These are phyloP conservation scores for Rhodotorula sp. DNA, from an alignment of 1,284 basidiomycete genomes.

Conservation along the genomic window DNA sequence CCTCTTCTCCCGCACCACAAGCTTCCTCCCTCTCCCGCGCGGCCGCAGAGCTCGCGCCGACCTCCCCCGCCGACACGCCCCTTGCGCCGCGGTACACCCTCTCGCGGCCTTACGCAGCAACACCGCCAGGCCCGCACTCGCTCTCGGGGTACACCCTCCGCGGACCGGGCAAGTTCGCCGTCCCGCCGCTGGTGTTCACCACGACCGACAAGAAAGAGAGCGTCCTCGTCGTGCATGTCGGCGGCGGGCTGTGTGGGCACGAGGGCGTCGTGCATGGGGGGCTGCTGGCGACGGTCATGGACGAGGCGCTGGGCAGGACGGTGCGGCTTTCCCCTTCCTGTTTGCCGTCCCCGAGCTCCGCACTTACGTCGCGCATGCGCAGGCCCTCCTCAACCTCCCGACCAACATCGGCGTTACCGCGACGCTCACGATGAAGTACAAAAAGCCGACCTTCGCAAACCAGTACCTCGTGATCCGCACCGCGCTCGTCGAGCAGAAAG, in stretches of 20 bases:
- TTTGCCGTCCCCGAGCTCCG: background rate
- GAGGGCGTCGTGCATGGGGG: slow-evolving; percentile 78
- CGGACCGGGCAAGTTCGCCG: slow-evolving; percentile 79
- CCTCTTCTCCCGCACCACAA: background rate
- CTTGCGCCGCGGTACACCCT: slow-evolving; percentile 19
- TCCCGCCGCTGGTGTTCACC: slow-evolving; percentile 73
- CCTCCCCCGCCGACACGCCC: slow-evolving; percentile 5
- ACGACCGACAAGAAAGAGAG: slow-evolving; percentile 72
- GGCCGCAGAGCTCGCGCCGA: background rate
- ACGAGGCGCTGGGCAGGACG: slow-evolving; percentile 80
- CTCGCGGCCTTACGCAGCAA: slow-evolving; percentile 41
- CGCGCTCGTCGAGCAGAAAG: slow-evolving; percentile 64
- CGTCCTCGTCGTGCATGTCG: slow-evolving; percentile 74
- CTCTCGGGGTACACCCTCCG: slow-evolving; percentile 80
- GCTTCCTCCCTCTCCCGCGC: background rate
- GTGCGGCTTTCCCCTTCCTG: slow-evolving; percentile 57
- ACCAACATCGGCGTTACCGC: slow-evolving; percentile 93
- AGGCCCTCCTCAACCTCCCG: slow-evolving; percentile 82
- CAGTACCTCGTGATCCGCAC: slow-evolving; percentile 72
- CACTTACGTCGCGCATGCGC: background rate
- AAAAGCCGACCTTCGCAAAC: slow-evolving; percentile 50
- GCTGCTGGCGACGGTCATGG: slow-evolving; percentile 81
- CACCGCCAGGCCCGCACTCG: slow-evolving; percentile 59
- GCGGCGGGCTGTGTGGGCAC: slow-evolving; percentile 72
- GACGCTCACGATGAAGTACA: slow-evolving; percentile 50